Evolutionary conservation across 305 asterid species (phyloP), one percentile per base, ranked within the genome.

Genomic region (Fraxinus xanthoxyloides): DNA sequence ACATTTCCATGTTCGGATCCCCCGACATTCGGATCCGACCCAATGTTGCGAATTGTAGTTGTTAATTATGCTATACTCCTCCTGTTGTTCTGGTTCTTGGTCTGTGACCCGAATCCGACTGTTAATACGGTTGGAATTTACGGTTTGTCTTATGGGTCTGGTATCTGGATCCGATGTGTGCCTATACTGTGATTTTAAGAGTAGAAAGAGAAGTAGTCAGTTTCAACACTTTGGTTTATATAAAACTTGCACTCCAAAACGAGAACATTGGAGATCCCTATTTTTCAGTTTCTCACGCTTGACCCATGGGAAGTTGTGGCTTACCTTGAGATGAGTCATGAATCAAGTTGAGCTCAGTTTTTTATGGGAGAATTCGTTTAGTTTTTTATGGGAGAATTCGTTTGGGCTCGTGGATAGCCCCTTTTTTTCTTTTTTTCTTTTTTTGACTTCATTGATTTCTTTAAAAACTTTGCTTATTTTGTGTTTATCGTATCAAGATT

Each of bases 1-100:
- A 77, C 84, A 83, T 86, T 34, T 92, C 98, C 93, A 92, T 91
- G 65, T 24, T 85, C 84, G 88, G 94, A 92, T 86, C 93, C 83
- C 80, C 88, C 24, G 84, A 51, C 88, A 79, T 74, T 28, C 77
- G 80, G 86, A 87, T 83, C 92, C 89, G 86, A 85, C 82, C 86
- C n/a, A 48, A 48, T 48, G 21, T 43, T 43, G 83, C 72, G 77
- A 43, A 43, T 43, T 40, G 10, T 13, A 12, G 54, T 43, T 43
- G 54, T 36, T 36, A 36, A 36, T 10, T 10, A 12, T 43, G 54
- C 54, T 43, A 43, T 12, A 43, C 54, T 43, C 54, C 43, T 36
- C 8, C 51, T 40, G 35, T 82, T 46, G 28, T 48, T 31, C 32
- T 43, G 15, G 38, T 6, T 28, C 17, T 13, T 43, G 73, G 63